Percentiles rank a stretch among this genome's conserved stretches.
phyloP scores from a whole-genome alignment of 169 alveolate species.

The Plasmodium gallinaceum region DNA sequence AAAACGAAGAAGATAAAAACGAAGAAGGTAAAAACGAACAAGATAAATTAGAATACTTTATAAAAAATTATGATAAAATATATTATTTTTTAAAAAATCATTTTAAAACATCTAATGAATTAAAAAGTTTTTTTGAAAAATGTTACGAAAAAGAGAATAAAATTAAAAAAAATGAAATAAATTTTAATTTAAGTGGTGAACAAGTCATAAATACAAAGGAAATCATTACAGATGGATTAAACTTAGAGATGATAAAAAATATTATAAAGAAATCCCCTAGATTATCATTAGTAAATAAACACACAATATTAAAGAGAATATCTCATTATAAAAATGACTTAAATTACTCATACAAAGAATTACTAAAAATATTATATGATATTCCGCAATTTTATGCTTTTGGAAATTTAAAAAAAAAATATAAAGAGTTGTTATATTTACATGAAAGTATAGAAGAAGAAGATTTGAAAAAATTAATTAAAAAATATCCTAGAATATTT shows the following conservation, averaged over 20 bases:
- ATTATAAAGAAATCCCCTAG: slow-evolving; percentile 62
- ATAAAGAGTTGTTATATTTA: slow-evolving; percentile 59
- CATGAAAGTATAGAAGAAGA: slow-evolving; percentile 67
- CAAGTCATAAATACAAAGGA: slow-evolving; percentile 27
- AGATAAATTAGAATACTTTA: slow-evolving; percentile 25
- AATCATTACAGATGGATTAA: slow-evolving; percentile 37
- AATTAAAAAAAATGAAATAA: slow-evolving; percentile 40
- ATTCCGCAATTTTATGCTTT: slow-evolving; percentile 71
- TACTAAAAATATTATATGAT: slow-evolving; percentile 41
- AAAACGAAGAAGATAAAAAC: no score
- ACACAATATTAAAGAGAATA: slow-evolving; percentile 48
- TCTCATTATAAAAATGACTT: slow-evolving; percentile 68
- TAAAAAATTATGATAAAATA: slow-evolving; percentile 44
- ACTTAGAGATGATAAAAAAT: slow-evolving; percentile 72
- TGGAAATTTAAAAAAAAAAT: slow-evolving; percentile 76
- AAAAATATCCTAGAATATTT: slow-evolving; percentile 79
- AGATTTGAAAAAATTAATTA: slow-evolving; percentile 77
- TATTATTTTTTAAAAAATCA: slow-evolving; percentile 36
- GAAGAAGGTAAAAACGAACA: no score
- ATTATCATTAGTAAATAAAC: slow-evolving; percentile 59
- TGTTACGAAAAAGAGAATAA: slow-evolving; percentile 32
- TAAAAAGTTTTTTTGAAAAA: slow-evolving; percentile 52
- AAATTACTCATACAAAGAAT: slow-evolving; percentile 43
- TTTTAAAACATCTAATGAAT: slow-evolving; percentile 37
- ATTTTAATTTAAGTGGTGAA: slow-evolving; percentile 37